Conservation (phyloP, 202 grass and related monocot genomes). For the Setaria viridis region DNA sequence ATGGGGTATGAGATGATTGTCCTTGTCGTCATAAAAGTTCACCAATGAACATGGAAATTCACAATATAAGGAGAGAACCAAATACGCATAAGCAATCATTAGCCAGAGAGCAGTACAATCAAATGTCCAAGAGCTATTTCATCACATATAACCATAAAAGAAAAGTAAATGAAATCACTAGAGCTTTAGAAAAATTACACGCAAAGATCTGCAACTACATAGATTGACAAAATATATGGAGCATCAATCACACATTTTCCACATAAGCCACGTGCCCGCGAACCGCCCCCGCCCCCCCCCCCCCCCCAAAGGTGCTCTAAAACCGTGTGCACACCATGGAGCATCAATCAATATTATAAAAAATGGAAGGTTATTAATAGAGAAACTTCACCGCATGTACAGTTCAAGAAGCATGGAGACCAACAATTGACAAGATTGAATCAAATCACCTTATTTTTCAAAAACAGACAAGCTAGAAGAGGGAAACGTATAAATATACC, state of each 20-base stretch:
- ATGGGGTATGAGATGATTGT: not conserved
- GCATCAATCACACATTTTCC: too few relatives aligned
- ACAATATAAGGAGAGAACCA: constrained; percentile 21
- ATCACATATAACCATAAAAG: not conserved
- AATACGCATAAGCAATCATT: constrained; percentile 6
- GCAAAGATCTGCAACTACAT: not conserved
- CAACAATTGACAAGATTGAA: constrained; percentile 8
- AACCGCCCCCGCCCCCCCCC: too few relatives aligned
- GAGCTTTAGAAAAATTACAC: too few relatives aligned
- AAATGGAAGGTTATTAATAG: not conserved
- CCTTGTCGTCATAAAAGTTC: not conserved
- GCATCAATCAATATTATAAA: not conserved
- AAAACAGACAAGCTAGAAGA: constrained; percentile 18
- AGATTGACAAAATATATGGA: not conserved
- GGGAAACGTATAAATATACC: constrained; percentile 21
- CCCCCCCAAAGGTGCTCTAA: too few relatives aligned
- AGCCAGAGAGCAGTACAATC: not conserved
- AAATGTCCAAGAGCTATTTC: not conserved
- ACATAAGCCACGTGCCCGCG: too few relatives aligned
- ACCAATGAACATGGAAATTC: not conserved
- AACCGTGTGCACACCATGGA: not conserved
- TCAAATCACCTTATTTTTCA: constrained; percentile 9
- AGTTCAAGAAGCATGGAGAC: not conserved
- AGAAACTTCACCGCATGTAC: not conserved
- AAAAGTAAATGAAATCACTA: constrained; percentile 17